Evolutionary conservation across 768 basidiomycete species (phyloP).

Genomic region (Mycena latifolia): DNA sequence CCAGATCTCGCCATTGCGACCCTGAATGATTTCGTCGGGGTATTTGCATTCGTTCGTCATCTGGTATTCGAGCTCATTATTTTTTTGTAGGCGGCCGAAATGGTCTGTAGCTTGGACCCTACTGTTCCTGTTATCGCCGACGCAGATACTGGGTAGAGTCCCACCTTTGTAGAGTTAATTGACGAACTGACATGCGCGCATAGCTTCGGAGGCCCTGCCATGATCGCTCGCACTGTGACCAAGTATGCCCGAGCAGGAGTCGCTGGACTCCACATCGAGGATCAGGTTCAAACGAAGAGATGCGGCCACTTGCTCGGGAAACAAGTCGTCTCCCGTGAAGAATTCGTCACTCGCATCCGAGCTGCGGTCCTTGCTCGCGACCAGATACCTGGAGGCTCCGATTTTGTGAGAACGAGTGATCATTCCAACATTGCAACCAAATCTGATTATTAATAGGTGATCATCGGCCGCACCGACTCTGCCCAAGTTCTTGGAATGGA

Average conservation of each 20-base stretch:
- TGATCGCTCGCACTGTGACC: slow-evolving; percentile 65
- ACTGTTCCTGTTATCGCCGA: slow-evolving; percentile 65
- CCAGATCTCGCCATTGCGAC: slow-evolving; percentile 69
- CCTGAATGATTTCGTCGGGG: slow-evolving; percentile 65
- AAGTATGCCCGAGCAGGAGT: slow-evolving; percentile 64
- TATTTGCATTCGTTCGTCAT: slow-evolving; percentile 24
- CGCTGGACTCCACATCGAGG: slow-evolving; percentile 68
- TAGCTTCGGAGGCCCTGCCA: slow-evolving; percentile 67
- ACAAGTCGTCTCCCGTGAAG: slow-evolving; percentile 84
- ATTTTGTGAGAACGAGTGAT: slow-evolving; percentile 64
- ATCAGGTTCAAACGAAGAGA: slow-evolving; percentile 65
- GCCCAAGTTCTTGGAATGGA: slow-evolving; percentile 87
- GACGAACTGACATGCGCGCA: not conserved
- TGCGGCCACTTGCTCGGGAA: slow-evolving; percentile 84
- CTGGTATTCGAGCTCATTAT: slow-evolving; percentile 9
- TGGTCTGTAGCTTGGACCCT: slow-evolving; percentile 63
- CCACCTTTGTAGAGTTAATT: not conserved
- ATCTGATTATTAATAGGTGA: slow-evolving; percentile 56
- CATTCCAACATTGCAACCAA: not conserved
- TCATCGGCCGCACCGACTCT: slow-evolving; percentile 83
- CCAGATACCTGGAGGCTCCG: slow-evolving; percentile 78
- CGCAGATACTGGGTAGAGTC: slow-evolving; percentile 63
- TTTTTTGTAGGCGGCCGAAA: slow-evolving; percentile 52
- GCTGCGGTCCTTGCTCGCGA: slow-evolving; percentile 85
- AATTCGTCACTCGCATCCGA: slow-evolving; percentile 79